Evolutionary conservation across 2,329 filamentous ascomycete species (phyloP).

Genomic region (Microcera coccophila): DNA sequence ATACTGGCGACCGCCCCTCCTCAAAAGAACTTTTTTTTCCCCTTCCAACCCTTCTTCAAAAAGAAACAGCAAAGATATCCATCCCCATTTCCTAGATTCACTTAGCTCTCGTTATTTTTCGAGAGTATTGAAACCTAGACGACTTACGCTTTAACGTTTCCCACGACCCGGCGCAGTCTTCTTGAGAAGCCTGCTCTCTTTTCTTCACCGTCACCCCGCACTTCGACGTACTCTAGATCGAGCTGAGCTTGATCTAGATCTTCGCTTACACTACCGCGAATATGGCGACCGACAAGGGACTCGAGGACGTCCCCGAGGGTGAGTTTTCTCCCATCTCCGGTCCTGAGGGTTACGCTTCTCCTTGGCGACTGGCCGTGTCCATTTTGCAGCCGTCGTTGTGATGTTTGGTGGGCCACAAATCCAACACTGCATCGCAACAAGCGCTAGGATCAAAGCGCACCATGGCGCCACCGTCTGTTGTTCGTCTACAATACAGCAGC

Average conservation of each 20-base stretch:
- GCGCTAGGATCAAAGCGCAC: constrained; percentile 1
- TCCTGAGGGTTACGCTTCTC: background rate
- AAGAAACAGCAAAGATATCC: constrained; percentile 30
- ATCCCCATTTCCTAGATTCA: constrained; percentile 40
- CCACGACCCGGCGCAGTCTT: constrained; percentile 32
- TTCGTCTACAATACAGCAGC: constrained; percentile 11
- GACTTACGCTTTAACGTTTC: constrained; percentile 31
- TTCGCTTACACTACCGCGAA: constrained; percentile 65
- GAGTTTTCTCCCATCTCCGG: constrained; percentile 42
- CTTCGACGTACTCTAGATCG: constrained; percentile 59
- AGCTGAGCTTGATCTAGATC: constrained; percentile 73
- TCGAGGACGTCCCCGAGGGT: constrained; percentile 97
- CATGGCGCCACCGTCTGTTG: background rate
- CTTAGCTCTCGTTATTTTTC: constrained; percentile 38
- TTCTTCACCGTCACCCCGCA: constrained; percentile 37
- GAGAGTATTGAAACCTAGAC: constrained; percentile 50
- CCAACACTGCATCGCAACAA: constrained; percentile 11
- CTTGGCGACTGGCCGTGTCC: background rate
- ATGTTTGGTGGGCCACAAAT: constrained; percentile 13
- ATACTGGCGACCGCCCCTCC: constrained; percentile 37
- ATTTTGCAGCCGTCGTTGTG: background rate
- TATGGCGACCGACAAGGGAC: constrained; percentile 98
- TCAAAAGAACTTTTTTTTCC: constrained; percentile 39
- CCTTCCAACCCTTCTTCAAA: constrained; percentile 30
- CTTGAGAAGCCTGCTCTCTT: constrained; percentile 36